phyloP scores from a whole-genome alignment of 1,284 basidiomycete species.

The Ganoderma lucidum region DNA sequence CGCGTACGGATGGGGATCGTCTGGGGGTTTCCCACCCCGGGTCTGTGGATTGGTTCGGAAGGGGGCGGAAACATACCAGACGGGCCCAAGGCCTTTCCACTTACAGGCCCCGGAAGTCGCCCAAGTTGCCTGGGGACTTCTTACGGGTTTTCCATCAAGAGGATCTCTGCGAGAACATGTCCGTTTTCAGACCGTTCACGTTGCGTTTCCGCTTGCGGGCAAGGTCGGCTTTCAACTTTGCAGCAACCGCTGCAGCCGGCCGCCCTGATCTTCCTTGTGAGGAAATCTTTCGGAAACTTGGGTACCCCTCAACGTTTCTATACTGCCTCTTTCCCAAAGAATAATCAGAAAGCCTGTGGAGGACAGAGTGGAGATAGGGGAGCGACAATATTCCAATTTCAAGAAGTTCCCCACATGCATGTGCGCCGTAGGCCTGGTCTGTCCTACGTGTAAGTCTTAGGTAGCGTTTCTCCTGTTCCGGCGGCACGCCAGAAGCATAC shows the following conservation, averaged over 20 bases:
- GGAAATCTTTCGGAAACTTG: not conserved
- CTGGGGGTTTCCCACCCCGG: not conserved
- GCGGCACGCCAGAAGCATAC: not conserved
- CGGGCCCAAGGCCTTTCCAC: not conserved
- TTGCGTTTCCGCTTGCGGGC: not conserved
- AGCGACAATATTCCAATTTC: not conserved
- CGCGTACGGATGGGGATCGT: not conserved
- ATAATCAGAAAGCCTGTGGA: not conserved
- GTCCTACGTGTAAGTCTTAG: not conserved
- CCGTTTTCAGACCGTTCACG: not conserved
- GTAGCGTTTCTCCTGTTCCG: not conserved
- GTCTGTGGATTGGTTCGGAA: not conserved
- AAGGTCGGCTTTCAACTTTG: not conserved
- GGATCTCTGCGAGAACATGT: not conserved
- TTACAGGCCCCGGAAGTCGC: not conserved
- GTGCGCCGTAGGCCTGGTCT: not conserved
- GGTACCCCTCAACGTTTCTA: not conserved
- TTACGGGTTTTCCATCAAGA: not conserved
- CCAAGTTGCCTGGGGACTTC: not conserved
- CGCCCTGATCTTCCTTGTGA: not conserved
- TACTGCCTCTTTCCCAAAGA: not conserved
- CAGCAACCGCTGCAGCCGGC: not conserved
- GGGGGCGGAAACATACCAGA: not conserved
- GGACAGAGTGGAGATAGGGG: not conserved
- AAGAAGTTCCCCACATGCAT: not conserved